Conservation (phyloP, 768 basidiomycete species). For the Porphyrellus cyaneotinctus region DNA sequence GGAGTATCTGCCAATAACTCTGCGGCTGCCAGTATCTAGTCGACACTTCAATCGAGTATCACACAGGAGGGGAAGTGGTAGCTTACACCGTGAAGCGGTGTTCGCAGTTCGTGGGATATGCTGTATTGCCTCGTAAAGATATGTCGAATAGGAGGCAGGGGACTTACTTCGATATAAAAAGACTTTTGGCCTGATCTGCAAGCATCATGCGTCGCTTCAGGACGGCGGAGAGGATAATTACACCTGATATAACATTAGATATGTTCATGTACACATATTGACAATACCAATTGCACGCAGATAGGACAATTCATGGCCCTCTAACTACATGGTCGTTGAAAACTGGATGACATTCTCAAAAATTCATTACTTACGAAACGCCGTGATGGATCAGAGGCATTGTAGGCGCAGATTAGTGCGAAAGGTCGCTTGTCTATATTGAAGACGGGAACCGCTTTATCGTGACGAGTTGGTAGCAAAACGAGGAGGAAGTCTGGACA, state of each 20-base stretch:
- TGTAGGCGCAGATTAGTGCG: conserved; percentile 87
- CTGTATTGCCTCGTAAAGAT: conserved; percentile 36
- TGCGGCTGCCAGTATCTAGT: conserved; percentile 82
- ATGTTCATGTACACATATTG: not conserved
- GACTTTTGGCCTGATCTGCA: conserved; percentile 89
- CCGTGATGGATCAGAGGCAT: conserved; percentile 72
- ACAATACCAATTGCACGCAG: conserved; percentile 76
- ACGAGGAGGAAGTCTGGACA: conserved; percentile 4
- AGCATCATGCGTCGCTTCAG: conserved; percentile 90
- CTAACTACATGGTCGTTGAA: conserved; percentile 48
- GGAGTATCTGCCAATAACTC: conserved; percentile 84
- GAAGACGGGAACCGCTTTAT: conserved; percentile 81
- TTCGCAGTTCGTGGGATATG: conserved; percentile 88
- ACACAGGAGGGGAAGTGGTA: not conserved
- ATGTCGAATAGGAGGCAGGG: not conserved
- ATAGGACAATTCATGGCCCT: conserved; percentile 89
- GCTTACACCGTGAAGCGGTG: conserved; percentile 84
- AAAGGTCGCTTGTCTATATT: conserved; percentile 92
- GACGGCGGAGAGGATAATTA: conserved; percentile 90
- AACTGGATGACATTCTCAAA: conserved; percentile 2
- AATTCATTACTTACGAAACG: conserved; percentile 59
- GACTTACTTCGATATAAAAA: conserved; percentile 86
- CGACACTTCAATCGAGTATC: not conserved
- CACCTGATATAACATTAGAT: conserved; percentile 41
- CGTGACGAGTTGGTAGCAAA: conserved; percentile 3